These are phyloP conservation scores for Lactarius hatsudake DNA, from an alignment of 768 basidiomycete species.

Conservation along the genomic window DNA sequence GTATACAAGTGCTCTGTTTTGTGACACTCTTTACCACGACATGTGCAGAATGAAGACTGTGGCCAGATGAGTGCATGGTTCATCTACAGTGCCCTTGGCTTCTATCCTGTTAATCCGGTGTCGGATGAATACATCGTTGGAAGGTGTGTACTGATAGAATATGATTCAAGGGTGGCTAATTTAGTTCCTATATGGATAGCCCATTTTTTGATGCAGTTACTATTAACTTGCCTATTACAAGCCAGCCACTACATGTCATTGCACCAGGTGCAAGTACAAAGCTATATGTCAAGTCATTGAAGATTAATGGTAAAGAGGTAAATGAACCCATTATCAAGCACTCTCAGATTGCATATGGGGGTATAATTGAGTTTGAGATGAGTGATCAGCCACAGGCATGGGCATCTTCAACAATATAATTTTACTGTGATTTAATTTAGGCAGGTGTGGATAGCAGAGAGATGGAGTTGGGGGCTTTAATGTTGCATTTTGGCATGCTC, in stretches of 20 bases:
- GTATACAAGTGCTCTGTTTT: constrained; percentile 26
- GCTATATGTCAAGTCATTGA: constrained; percentile 57
- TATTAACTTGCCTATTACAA: constrained; percentile 49
- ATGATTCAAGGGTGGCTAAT: neutral
- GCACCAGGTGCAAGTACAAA: constrained; percentile 57
- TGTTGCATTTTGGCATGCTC: too few relatives aligned
- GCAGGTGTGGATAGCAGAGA: too few relatives aligned
- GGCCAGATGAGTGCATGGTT: constrained; percentile 93
- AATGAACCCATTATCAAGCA: constrained; percentile 54
- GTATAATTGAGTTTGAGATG: constrained; percentile 64
- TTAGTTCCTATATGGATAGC: constrained; percentile 25
- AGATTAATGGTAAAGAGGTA: constrained; percentile 49
- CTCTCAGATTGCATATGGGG: constrained; percentile 57
- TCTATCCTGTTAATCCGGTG: constrained; percentile 83
- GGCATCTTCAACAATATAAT: too few relatives aligned
- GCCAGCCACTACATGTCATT: constrained; percentile 45
- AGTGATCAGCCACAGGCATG: constrained; percentile 46
- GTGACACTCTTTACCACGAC: neutral
- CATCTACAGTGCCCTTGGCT: constrained; percentile 76
- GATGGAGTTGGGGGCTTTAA: too few relatives aligned
- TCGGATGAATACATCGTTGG: constrained; percentile 75
- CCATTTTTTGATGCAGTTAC: constrained; percentile 55
- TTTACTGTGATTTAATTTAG: too few relatives aligned
- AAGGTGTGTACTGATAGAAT: constrained; percentile 44
- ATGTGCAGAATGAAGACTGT: constrained; percentile 75